Conservation (phyloP, 169 alveolate genomes). For the Plasmodium knowlesi region DNA sequence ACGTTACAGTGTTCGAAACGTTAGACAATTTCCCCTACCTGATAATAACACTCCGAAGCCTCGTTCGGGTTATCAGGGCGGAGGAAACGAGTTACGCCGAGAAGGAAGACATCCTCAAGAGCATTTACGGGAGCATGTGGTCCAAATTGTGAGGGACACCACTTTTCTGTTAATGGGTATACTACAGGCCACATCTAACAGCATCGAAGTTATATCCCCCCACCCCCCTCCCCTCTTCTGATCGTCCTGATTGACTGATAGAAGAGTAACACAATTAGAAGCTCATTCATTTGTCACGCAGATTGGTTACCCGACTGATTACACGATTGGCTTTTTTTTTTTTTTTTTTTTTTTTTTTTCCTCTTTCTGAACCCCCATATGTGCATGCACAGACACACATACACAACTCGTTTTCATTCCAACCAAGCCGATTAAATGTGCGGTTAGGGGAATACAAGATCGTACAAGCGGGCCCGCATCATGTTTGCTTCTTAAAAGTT, state of each 20-base stretch:
- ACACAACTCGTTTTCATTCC: background rate
- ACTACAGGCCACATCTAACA: background rate
- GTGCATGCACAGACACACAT: background rate
- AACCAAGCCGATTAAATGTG: background rate
- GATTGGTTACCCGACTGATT: background rate
- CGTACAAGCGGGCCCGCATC: background rate
- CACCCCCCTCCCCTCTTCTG: background rate
- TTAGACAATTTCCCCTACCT: conserved; percentile 53
- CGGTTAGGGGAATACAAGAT: background rate
- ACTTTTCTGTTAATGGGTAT: background rate
- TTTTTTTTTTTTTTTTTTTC: no score
- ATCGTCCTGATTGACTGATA: background rate
- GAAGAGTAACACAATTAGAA: background rate
- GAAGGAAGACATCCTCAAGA: conserved; percentile 25
- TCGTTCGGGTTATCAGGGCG: conserved; percentile 57
- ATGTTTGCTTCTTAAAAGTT: background rate
- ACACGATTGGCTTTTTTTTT: background rate
- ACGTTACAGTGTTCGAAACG: conserved; percentile 65
- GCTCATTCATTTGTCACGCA: background rate
- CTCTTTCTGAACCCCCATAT: background rate
- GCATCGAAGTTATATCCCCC: background rate
- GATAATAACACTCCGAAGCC: conserved; percentile 60
- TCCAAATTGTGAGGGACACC: background rate
- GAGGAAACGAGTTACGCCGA: conserved; percentile 39
- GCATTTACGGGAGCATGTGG: background rate